Evolutionary conservation across 2,329 filamentous ascomycete species (phyloP), one percentile per base, ranked within the genome.

Genomic region (Proliferodiscus dingleyae): DNA sequence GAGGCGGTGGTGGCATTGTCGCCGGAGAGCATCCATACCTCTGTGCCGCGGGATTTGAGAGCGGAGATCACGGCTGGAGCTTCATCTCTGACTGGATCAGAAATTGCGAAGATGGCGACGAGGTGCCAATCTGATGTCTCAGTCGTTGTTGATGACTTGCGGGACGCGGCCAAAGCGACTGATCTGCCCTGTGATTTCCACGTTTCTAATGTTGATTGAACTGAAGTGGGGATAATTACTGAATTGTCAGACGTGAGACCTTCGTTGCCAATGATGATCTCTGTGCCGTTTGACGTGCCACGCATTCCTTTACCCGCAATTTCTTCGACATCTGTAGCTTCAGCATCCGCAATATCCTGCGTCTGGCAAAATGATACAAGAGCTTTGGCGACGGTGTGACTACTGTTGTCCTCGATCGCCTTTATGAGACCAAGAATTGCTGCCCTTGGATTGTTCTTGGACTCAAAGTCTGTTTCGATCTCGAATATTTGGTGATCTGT

Each of bases 21-120:
- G 23, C 90, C 90, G 0, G 89, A 94, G 29, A 95, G 81, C 88
- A 96, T 94, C 81, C 85, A 95, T 3, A 95, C 85, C 24, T 82
- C 78, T 37, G 86, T 82, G 16, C 84, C 81, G 13, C 77, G 77
- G 4, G 74, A 66, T 34, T 78, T 75, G 0, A 95, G 77, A 1
- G 81, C 73, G 5, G 68, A 65, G 47, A 95, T 76, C 15, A 91
- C 80, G 6, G 69, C 60, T 1, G 69, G 66, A 0, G 89, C 82
- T 65, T 94, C 87, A 0, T 80, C 76, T 2, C 90, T 84, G 52
- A 95, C 78, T 1, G 87, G 81, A 55, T 96, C 90, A 0, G 89
- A 83, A 39, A 91, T 83, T 37, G 88, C 81, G 53, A 95, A 81
- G 9, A 82, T 73, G 1, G 83, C 80, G 0, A 74, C 71, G 5